These are phyloP conservation scores for Malus hybrid DNA, from an alignment of 331 rosid genomes.

Conservation along the genomic window DNA sequence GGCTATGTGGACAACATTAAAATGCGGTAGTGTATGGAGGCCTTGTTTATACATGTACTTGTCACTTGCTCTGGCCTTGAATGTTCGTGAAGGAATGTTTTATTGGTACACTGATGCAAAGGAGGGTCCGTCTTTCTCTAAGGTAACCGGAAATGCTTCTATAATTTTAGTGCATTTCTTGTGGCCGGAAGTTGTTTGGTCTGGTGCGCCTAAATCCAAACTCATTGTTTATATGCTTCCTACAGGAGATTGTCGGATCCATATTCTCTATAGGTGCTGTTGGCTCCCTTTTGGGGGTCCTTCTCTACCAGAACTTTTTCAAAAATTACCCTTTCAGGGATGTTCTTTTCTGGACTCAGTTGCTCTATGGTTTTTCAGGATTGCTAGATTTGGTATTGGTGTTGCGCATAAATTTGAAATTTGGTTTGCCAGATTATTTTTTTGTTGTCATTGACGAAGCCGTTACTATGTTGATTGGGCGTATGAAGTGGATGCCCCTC, in stretches of 20 bases:
- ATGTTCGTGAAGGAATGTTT: slow-evolving; percentile 82
- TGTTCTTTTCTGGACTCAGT: slow-evolving; percentile 87
- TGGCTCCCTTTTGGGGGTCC: slow-evolving; percentile 77
- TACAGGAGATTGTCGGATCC: slow-evolving; percentile 80
- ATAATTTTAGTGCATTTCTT: background rate
- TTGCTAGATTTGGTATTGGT: slow-evolving; percentile 76
- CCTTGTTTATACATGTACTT: slow-evolving; percentile 85
- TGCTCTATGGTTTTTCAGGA: slow-evolving; percentile 67
- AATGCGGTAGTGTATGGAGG: slow-evolving; percentile 61
- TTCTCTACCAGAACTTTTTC: slow-evolving; percentile 66
- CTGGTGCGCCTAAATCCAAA: background rate
- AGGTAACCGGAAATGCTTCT: slow-evolving; percentile 36
- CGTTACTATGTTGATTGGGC: slow-evolving; percentile 15
- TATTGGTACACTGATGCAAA: slow-evolving; percentile 90
- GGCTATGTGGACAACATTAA: slow-evolving; percentile 77
- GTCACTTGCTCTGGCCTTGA: slow-evolving; percentile 72
- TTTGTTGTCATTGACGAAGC: slow-evolving; percentile 38
- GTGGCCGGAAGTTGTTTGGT: background rate
- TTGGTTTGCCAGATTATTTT: slow-evolving; percentile 75
- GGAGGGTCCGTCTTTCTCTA: slow-evolving; percentile 74
- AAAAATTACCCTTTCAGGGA: slow-evolving; percentile 75
- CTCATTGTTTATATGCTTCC: slow-evolving; percentile 11
- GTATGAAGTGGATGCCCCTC: slow-evolving; percentile 28
- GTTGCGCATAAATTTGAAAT: slow-evolving; percentile 53
- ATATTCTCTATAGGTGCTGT: slow-evolving; percentile 76